phyloP scores from a whole-genome alignment of 2,329 filamentous ascomycete genomes.

The Dactylonectria macrodidyma region DNA sequence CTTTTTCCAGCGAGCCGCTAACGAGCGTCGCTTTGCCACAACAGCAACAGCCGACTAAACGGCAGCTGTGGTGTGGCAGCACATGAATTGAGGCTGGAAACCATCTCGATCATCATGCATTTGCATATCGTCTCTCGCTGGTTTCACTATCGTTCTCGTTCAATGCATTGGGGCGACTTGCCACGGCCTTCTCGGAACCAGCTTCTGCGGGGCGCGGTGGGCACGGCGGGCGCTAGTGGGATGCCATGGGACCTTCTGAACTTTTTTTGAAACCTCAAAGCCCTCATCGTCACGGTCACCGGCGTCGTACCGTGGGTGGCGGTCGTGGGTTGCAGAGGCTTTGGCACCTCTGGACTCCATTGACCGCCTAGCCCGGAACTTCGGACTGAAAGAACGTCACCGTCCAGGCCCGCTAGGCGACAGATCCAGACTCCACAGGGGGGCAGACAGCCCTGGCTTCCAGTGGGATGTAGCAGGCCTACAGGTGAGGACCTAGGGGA shows the following conservation, averaged over 20 bases:
- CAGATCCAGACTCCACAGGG: background rate
- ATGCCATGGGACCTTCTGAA: background rate
- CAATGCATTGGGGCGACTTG: background rate
- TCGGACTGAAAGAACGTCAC: background rate
- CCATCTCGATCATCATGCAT: background rate
- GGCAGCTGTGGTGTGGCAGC: background rate
- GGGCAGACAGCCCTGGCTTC: background rate
- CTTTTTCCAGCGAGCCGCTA: background rate
- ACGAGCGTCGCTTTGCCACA: background rate
- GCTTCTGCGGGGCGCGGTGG: background rate
- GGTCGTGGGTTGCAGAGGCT: conserved; percentile 6
- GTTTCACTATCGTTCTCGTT: background rate
- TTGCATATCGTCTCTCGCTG: background rate
- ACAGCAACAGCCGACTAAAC: background rate
- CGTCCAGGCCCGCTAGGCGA: background rate
- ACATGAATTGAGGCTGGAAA: background rate
- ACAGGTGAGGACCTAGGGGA: background rate
- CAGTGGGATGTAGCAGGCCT: background rate
- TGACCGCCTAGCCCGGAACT: background rate
- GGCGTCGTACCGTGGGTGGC: background rate
- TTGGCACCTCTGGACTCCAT: background rate
- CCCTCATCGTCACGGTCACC: too few species aligned
- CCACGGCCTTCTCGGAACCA: background rate
- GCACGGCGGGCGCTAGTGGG: background rate
- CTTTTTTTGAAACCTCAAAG: background rate